Evolutionary conservation across 192 early-diverging fungal species (phyloP).

Genomic region (Coemansia sp.): DNA sequence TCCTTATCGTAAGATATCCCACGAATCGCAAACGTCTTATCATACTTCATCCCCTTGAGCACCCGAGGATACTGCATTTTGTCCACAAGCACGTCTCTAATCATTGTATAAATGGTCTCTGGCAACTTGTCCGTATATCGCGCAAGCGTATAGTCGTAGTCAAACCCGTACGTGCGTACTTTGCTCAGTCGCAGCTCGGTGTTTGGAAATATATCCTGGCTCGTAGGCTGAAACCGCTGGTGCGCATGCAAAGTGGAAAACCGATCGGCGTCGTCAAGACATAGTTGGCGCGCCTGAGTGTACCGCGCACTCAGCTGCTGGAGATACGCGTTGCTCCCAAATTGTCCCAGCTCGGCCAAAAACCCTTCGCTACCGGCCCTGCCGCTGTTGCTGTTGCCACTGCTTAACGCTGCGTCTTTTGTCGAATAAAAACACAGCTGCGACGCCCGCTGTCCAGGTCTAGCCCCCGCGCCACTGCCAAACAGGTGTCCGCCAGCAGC

Average conservation of each 20-base stretch:
- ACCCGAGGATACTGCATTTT: slow-evolving; percentile 58
- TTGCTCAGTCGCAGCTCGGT: slow-evolving; percentile 59
- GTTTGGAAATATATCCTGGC: slow-evolving; percentile 58
- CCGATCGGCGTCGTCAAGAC: slow-evolving; percentile 27
- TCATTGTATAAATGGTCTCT: slow-evolving; percentile 61
- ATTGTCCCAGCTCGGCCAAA: neutral
- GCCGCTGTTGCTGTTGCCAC: neutral
- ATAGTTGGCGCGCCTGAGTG: slow-evolving; percentile 23
- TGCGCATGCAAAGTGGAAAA: slow-evolving; percentile 20
- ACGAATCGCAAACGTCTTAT: slow-evolving; percentile 62
- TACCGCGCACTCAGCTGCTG: slow-evolving; percentile 26
- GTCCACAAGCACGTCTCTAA: slow-evolving; percentile 59
- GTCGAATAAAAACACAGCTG: neutral
- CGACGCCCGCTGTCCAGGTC: neutral
- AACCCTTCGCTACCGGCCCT: neutral
- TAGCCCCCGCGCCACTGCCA: neutral
- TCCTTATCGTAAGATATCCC: slow-evolving; percentile 62
- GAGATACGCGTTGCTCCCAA: slow-evolving; percentile 3
- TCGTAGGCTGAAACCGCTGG: slow-evolving; percentile 26
- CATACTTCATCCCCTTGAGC: slow-evolving; percentile 52
- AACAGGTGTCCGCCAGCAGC: neutral
- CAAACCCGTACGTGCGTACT: slow-evolving; percentile 63
- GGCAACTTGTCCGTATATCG: slow-evolving; percentile 61
- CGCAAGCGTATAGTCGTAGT: slow-evolving; percentile 69
- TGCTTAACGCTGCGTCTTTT: neutral